Evolutionary conservation across 306 rosid genomes (phyloP).

Genomic region (Cucurbita moschata): DNA sequence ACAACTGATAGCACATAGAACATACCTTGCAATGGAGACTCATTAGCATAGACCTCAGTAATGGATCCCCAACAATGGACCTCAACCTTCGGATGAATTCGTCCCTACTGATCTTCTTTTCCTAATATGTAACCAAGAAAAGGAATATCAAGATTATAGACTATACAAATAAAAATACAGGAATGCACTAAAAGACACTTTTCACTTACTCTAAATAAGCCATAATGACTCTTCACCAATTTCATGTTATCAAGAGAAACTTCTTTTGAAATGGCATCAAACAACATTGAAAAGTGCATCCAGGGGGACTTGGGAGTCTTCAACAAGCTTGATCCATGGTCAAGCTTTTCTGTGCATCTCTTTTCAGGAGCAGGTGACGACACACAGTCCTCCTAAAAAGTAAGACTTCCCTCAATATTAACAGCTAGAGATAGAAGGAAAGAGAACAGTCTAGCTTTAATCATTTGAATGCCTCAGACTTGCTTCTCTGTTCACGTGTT

Average conservation of each 20-base stretch:
- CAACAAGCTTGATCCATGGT: constrained; percentile 8
- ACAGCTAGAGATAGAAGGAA: neutral
- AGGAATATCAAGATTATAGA: constrained; percentile 6
- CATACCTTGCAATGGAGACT: constrained; percentile 44
- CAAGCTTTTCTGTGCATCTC: neutral
- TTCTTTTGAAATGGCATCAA: constrained; percentile 40
- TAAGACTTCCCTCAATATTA: neutral
- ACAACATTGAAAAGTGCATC: constrained; percentile 62
- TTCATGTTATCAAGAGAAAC: constrained; percentile 36
- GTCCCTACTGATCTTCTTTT: constrained; percentile 46
- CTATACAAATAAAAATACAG: neutral
- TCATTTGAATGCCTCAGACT: neutral
- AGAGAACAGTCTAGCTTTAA: neutral
- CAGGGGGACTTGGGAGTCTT: constrained; percentile 64
- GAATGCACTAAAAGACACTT: neutral
- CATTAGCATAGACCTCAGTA: constrained; percentile 44
- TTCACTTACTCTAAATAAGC: constrained; percentile 35
- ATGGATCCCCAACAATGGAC: constrained; percentile 55
- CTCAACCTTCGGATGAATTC: constrained; percentile 61
- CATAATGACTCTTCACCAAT: constrained; percentile 29
- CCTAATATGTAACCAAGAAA: constrained; percentile 23
- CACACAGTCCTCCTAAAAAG: neutral
- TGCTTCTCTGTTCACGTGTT: neutral
- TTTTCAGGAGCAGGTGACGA: constrained; percentile 4
- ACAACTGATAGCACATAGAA: neutral